These are phyloP conservation scores for Rhododendron simsii DNA, from an alignment of 148 eudicot genomes.

Conservation along the genomic window DNA sequence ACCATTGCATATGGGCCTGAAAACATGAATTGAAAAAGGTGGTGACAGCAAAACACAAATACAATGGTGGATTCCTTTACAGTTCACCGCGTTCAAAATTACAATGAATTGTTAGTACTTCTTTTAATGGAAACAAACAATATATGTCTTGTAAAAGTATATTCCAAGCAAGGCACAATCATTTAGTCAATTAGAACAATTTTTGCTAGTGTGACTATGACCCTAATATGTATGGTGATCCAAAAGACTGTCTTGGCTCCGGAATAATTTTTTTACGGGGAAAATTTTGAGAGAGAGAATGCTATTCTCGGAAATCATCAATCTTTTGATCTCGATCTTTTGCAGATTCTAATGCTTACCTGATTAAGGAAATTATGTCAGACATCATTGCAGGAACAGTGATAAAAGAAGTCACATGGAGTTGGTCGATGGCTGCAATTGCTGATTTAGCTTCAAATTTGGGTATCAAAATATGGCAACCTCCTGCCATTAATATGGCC, in stretches of 20 bases:
- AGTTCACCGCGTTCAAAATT: neutral
- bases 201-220: neutral
- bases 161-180: neutral
- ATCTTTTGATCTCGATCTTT: neutral
- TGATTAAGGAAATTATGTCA: conserved; percentile 57
- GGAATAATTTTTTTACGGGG: neutral
- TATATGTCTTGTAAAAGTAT: neutral
- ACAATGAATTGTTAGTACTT: neutral
- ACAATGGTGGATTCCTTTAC: neutral
- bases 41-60: neutral
- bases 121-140: neutral
- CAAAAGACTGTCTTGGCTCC: neutral
- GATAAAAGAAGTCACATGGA: conserved; percentile 66
- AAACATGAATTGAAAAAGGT: neutral
- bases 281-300: neutral
- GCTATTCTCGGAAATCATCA: neutral
- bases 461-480: conserved; percentile 76
- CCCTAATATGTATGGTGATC: neutral
- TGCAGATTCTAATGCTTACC: conserved; percentile 27
- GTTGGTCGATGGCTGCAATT: conserved; percentile 50
- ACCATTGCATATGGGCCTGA: neutral
- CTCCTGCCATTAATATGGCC: conserved; percentile 86
- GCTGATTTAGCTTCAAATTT: conserved; percentile 78
- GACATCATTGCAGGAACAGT: conserved; percentile 89
- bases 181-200: neutral